Percentiles rank a stretch among this genome's conserved stretches.
These are phyloP conservation scores for Blepharisma japonicum DNA, from an alignment of 73 alveolate species.

Conservation along the genomic window DNA sequence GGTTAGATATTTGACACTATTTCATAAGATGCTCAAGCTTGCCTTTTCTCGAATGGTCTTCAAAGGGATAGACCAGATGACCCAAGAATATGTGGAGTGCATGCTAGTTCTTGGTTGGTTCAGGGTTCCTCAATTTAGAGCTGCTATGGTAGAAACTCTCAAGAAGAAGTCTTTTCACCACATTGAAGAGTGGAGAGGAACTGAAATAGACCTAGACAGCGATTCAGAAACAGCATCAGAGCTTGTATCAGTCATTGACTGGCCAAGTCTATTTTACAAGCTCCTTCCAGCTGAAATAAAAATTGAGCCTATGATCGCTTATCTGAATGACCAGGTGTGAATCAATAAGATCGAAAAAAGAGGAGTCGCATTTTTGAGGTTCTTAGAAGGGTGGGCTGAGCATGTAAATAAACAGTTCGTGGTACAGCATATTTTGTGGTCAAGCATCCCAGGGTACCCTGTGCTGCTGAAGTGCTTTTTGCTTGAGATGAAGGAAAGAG, in stretches of 20 bases:
- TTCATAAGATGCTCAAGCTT: conserved; percentile 42
- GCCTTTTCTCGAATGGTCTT: conserved; percentile 61
- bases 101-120: conserved; percentile 68
- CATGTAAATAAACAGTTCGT: conserved; percentile 52
- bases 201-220: conserved; percentile 32
- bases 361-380: conserved; percentile 83
- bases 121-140: conserved; percentile 54
- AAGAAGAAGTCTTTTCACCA: conserved; percentile 27
- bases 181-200: conserved; percentile 48
- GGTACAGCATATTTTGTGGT: conserved; percentile 65
- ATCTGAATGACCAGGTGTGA: conserved; percentile 55
- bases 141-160: not conserved
- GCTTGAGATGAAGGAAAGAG: conserved; percentile 72
- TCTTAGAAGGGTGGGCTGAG: conserved; percentile 69
- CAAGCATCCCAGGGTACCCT: conserved; percentile 80
- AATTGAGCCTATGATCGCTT: conserved; percentile 36
- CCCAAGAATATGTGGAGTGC: conserved; percentile 61
- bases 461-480: conserved; percentile 63
- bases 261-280: conserved; percentile 68
- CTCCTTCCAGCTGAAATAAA: conserved; percentile 40
- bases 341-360: conserved; percentile 64
- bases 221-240: conserved; percentile 28
- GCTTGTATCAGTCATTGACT: conserved; percentile 56
- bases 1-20: conserved; percentile 46
- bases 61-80: conserved; percentile 75